phyloP scores from a whole-genome alignment of 2,329 filamentous ascomycete genomes.

The Fusarium sterilihyphosum region DNA sequence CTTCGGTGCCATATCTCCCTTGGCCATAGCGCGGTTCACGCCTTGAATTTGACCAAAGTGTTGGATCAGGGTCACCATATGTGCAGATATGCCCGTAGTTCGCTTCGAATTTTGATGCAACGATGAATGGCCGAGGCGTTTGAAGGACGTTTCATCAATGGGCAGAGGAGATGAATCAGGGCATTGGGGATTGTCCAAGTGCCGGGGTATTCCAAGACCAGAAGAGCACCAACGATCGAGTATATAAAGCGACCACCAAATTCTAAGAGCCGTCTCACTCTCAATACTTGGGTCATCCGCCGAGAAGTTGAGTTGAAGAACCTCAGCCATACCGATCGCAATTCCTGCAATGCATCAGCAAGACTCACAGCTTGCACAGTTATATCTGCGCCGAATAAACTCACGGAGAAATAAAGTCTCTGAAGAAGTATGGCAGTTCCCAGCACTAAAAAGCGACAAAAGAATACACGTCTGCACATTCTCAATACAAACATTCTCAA shows the following conservation, averaged over 20 bases:
- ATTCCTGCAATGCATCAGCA: background rate
- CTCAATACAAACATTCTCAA: conserved; percentile 10
- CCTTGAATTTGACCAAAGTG: background rate
- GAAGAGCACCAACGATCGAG: conserved; percentile 4
- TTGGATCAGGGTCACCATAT: background rate
- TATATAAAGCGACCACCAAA: conserved; percentile 9
- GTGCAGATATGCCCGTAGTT: background rate
- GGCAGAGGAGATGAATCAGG: background rate
- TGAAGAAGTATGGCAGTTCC: background rate
- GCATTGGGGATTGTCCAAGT: background rate
- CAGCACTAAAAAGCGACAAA: background rate
- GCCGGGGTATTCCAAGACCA: background rate
- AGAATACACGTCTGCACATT: conserved; percentile 5
- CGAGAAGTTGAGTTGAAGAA: background rate
- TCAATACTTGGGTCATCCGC: background rate
- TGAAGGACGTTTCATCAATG: background rate
- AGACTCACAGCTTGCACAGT: background rate
- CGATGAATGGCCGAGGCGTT: background rate
- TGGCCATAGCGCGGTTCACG: background rate
- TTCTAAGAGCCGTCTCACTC: background rate
- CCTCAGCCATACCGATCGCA: conserved; percentile 4
- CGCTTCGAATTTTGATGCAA: fast-evolving
- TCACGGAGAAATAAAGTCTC: background rate
- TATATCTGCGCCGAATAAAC: background rate
- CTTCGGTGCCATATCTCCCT: background rate